Base-by-base conservation (phyloP, 2,329 filamentous ascomycete species). In the Plectosphaerella sp. region DNA sequence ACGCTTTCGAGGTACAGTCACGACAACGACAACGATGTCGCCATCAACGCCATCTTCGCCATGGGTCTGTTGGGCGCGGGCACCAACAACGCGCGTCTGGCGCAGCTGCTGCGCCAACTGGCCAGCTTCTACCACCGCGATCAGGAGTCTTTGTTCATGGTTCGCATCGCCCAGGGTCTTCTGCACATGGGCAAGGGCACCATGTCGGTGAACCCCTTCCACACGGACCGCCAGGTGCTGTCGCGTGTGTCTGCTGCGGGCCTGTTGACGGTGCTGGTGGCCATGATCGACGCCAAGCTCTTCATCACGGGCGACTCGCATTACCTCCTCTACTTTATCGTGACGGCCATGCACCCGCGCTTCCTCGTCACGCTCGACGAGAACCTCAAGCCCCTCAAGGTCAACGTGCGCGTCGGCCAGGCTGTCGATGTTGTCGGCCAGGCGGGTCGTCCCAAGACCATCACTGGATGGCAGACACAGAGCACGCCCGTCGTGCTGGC, bases 161-260 rank as follows among this genome's bases (percentile, higher is more conserved):
- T 99, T 24, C 89, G 94, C 65, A 97, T 99, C 62, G 94, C 94
- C 5, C 94, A 99, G 69, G 94, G 95, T 74, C 83, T 99, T 45
- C 73, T 99, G 59, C 95, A 99, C 77, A 97, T 97, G 92, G 95
- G 95, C 75, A 99, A 99, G 78, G 94, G 95, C 61, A 97, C 94
- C 4, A 83, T 99, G 66, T 89, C 91, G 3, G 82, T 97, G 64
- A 97, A 90, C 71, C 94, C 94, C n/a, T 99, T 99, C 87, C 94
- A 99, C 77, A 97, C 93, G 16, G 95, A 99, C 68, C 89, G 95
- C 53, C 91, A 96, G 71, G 90, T 99, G 22, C 82, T 99, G 51
- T 99, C 94, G 3, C 84, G 89, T 56, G 95, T 99, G 36, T 87
- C 92, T 22, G 87, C 93, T 24, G 91, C 91, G 15, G 93, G 94